Evolutionary conservation across 805 yeast species (phyloP).

Genomic region (Saccharomycopsis fodiens): DNA sequence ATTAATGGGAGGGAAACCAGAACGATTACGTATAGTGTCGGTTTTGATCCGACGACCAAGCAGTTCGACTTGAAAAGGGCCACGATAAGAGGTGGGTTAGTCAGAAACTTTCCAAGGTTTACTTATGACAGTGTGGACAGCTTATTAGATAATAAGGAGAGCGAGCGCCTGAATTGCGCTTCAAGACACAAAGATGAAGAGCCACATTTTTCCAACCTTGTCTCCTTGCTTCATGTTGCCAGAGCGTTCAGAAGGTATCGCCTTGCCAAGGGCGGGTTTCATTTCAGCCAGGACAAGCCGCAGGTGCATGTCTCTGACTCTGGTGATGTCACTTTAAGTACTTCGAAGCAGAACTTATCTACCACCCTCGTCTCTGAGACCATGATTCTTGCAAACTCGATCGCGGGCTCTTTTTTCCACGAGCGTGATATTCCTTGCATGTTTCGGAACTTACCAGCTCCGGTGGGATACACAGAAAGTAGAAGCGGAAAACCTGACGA

Average conservation of each 20-base stretch:
- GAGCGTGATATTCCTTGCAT: conserved; percentile 44
- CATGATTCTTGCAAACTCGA: conserved; percentile 74
- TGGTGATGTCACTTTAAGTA: conserved; percentile 23
- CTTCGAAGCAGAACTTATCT: conserved; percentile 36
- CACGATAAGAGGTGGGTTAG: conserved; percentile 33
- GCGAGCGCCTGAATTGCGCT: conserved; percentile 30
- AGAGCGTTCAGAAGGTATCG: conserved; percentile 27
- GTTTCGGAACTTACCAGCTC: conserved; percentile 30
- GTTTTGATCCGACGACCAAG: conserved; percentile 25
- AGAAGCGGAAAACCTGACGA: too few species aligned
- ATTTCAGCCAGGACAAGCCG: conserved; percentile 23
- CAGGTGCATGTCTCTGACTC: background rate
- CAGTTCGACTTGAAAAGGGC: conserved; percentile 21
- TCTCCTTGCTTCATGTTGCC: conserved; percentile 29
- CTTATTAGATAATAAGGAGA: conserved; percentile 29
- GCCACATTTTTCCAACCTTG: background rate
- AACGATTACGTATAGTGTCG: conserved; percentile 39
- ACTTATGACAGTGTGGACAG: conserved; percentile 61
- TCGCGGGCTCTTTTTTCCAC: conserved; percentile 43
- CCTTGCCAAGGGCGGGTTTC: conserved; percentile 32
- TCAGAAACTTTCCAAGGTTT: conserved; percentile 37
- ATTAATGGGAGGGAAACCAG: conserved; percentile 34
- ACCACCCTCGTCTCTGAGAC: conserved; percentile 68
- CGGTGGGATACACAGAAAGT: conserved; percentile 24
- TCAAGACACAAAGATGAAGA: too few species aligned